Conservation (phyloP, 1,284 basidiomycete species). For the Leucoagaricus sp. region DNA sequence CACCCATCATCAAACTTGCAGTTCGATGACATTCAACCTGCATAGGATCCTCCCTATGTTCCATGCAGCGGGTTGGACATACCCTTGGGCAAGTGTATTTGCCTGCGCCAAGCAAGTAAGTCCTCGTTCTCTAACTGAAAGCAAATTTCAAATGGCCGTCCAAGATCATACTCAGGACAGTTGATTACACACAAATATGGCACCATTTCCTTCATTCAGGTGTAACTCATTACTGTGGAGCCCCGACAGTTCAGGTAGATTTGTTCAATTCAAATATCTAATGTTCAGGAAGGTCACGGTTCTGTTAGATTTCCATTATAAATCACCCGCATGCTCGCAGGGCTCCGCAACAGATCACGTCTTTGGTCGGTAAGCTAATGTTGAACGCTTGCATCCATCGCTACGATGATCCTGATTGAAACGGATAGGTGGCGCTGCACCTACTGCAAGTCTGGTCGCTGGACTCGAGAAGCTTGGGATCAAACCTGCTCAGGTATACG, state of each 20-base stretch:
- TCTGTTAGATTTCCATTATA: constrained; percentile 70
- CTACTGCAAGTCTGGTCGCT: constrained; percentile 79
- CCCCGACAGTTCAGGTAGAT: constrained; percentile 81
- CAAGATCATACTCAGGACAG: constrained; percentile 75
- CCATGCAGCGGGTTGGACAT: constrained; percentile 86
- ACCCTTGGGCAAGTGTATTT: constrained; percentile 79
- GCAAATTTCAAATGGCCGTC: not conserved
- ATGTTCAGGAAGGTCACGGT: not conserved
- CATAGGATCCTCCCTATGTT: constrained; percentile 87
- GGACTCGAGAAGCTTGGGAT: constrained; percentile 78
- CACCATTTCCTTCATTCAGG: constrained; percentile 70
- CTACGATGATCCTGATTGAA: too few species aligned
- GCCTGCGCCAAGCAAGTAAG: constrained; percentile 71
- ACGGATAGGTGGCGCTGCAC: constrained; percentile 77
- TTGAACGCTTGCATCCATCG: too few species aligned
- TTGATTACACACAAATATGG: constrained; percentile 79
- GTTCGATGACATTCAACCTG: too few species aligned
- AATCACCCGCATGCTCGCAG: constrained; percentile 67
- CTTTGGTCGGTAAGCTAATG: constrained; percentile 51
- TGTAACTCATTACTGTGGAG: constrained; percentile 86
- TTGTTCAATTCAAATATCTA: not conserved
- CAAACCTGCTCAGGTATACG: constrained; percentile 82
- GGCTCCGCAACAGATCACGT: constrained; percentile 54
- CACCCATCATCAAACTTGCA: constrained; percentile 7
- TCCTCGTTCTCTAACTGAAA: not conserved